These are phyloP conservation scores for Phialocephala subalpina DNA, from an alignment of 2,329 filamentous ascomycete genomes.

Conservation along the genomic window DNA sequence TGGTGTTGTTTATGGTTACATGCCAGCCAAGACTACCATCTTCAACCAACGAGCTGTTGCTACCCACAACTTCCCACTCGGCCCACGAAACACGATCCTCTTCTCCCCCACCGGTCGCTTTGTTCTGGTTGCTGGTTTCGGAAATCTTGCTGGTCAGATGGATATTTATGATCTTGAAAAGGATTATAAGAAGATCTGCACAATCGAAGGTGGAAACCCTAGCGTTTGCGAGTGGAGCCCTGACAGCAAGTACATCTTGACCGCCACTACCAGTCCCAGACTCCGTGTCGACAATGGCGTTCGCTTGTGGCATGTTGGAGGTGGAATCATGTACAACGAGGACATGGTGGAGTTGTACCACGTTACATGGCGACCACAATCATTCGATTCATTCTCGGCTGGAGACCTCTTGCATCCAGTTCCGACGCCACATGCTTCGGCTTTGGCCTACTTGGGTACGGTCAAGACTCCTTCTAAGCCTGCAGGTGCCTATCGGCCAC, in stretches of 20 bases:
- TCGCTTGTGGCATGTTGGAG: conserved; percentile 92
- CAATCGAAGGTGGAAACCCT: conserved; percentile 93
- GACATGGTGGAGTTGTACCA: conserved; percentile 96
- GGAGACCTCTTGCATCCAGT: conserved; percentile 77
- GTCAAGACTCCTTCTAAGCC: conserved; percentile 96
- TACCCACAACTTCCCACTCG: conserved; percentile 85
- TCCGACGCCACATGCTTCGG: conserved; percentile 83
- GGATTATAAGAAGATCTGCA: conserved; percentile 90
- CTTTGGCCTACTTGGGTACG: conserved; percentile 80
- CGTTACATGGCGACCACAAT: conserved; percentile 85
- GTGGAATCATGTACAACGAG: conserved; percentile 91
- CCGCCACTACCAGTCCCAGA: conserved; percentile 95
- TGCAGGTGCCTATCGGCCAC: conserved; percentile 94
- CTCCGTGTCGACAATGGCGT: conserved; percentile 97
- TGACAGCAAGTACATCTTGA: conserved; percentile 94
- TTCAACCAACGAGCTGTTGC: conserved; percentile 90
- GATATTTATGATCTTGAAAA: conserved; percentile 97
- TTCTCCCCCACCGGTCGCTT: conserved; percentile 96
- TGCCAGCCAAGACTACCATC: conserved; percentile 99
- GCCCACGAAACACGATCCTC: conserved; percentile 90
- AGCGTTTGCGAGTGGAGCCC: conserved; percentile 98
- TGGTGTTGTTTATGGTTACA: conserved; percentile 96
- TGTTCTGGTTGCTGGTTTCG: conserved; percentile 93
- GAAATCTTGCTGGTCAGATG: conserved; percentile 96
- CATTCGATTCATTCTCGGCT: conserved; percentile 63